Percentiles rank a stretch among this genome's conserved stretches.
These are phyloP conservation scores for Trichophyton mentagrophytes DNA, from an alignment of 2,329 filamentous ascomycete species.

Conservation along the genomic window DNA sequence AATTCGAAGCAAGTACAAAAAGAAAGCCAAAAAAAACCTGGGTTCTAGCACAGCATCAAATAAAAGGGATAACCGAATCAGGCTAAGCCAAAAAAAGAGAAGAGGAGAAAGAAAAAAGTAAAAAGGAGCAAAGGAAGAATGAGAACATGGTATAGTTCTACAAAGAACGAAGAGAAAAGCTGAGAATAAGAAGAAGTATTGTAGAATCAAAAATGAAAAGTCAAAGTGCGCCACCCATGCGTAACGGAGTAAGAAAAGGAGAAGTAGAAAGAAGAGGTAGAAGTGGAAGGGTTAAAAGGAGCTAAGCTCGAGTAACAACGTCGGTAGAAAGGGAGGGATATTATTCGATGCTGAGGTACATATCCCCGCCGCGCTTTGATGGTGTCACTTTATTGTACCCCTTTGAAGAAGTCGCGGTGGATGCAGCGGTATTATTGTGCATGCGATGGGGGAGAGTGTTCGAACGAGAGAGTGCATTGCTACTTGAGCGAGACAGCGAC, in stretches of 20 bases:
- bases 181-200: no score
- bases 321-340: not conserved
- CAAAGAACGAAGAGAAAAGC: not conserved
- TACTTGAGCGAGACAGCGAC: no score
- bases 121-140: not conserved
- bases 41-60: not conserved
- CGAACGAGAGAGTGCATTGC: not conserved
- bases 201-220: not conserved
- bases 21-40: no score
- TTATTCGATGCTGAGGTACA: conserved; percentile 3
- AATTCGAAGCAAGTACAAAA: no score
- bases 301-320: not conserved
- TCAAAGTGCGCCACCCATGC: not conserved
- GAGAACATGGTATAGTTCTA: not conserved
- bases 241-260: not conserved
- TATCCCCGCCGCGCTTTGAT: not conserved
- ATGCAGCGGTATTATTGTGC: not conserved
- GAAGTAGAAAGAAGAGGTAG: not conserved
- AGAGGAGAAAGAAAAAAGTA: not conserved
- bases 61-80: not conserved
- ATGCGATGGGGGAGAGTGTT: not conserved
- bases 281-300: not conserved
- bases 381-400: not conserved
- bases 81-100: not conserved
- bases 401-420: not conserved